Evolutionary conservation across 116 monocot species (phyloP).

Genomic region (Trichopus zeylanicus): DNA sequence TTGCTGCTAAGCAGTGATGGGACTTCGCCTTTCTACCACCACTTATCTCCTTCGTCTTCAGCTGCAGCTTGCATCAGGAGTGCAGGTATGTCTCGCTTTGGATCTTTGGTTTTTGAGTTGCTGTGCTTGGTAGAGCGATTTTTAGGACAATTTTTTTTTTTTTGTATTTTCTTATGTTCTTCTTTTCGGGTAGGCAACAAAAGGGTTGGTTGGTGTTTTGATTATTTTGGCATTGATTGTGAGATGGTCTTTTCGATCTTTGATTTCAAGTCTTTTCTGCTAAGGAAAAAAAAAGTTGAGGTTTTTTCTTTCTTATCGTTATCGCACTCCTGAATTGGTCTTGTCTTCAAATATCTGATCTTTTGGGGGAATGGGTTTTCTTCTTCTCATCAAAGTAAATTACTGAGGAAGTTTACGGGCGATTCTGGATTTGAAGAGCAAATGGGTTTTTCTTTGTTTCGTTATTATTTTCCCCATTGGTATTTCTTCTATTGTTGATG

Average conservation of each 20-base stretch:
- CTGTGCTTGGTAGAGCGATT: not conserved
- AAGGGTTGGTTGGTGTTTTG: not conserved
- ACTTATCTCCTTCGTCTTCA: slow-evolving; percentile 14
- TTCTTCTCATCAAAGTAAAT: not conserved
- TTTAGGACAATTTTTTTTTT: too few relatives aligned
- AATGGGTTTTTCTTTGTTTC: too few relatives aligned
- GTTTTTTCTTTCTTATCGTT: slow-evolving; percentile 7
- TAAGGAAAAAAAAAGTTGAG: not conserved
- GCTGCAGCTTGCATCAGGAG: slow-evolving; percentile 21
- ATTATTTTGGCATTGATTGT: slow-evolving; percentile 11
- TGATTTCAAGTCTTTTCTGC: slow-evolving; percentile 23
- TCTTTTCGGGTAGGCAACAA: not conserved
- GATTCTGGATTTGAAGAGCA: too few relatives aligned
- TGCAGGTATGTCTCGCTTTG: slow-evolving; percentile 25
- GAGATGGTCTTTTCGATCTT: slow-evolving; percentile 10
- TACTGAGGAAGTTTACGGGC: too few relatives aligned
- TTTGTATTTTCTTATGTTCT: too few relatives aligned
- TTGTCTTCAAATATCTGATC: slow-evolving; percentile 8
- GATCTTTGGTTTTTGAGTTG: not conserved
- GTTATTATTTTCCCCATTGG: too few relatives aligned
- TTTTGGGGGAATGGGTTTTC: not conserved
- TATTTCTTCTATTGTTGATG: too few relatives aligned
- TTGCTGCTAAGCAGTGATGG: slow-evolving; percentile 20
- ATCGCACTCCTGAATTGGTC: not conserved
- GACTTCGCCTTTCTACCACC: slow-evolving; percentile 22